Evolutionary conservation across 2,329 filamentous ascomycete species (phyloP).

Genomic region (Metarhizium sp.): DNA sequence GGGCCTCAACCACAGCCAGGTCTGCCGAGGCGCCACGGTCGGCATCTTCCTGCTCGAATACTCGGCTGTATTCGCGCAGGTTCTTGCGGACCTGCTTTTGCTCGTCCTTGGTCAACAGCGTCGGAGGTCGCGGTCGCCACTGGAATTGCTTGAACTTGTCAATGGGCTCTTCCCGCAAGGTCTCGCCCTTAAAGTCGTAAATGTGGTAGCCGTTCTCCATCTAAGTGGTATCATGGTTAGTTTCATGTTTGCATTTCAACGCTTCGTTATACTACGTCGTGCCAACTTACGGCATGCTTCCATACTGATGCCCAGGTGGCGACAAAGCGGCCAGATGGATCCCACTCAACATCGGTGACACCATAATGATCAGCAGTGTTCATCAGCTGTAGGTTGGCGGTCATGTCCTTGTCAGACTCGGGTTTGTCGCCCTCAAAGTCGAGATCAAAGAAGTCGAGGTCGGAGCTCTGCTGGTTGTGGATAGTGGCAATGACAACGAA

Average conservation of each 20-base stretch:
- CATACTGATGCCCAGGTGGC: conserved; percentile 88
- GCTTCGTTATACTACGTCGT: neutral
- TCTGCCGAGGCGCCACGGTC: conserved; percentile 92
- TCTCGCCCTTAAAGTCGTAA: conserved; percentile 90
- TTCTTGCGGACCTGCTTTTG: conserved; percentile 98
- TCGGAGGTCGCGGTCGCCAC: conserved; percentile 86
- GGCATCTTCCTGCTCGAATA: conserved; percentile 91
- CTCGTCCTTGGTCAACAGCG: conserved; percentile 91
- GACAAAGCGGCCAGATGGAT: conserved; percentile 89
- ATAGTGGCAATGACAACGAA: conserved; percentile 94
- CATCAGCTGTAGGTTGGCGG: conserved; percentile 92
- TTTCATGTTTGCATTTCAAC: neutral
- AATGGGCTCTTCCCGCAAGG: conserved; percentile 80
- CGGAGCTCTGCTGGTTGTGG: conserved; percentile 83
- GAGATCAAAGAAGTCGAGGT: conserved; percentile 95
- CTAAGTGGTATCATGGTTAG: conserved; percentile 33
- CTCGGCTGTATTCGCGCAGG: conserved; percentile 87
- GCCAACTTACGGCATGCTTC: conserved; percentile 77
- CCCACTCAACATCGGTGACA: conserved; percentile 96
- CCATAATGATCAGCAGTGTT: conserved; percentile 92
- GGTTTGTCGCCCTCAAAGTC: conserved; percentile 97
- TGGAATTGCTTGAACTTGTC: conserved; percentile 98
- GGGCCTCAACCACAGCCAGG: conserved; percentile 82
- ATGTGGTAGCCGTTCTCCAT: conserved; percentile 99
- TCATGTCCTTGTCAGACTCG: conserved; percentile 86